Percentiles rank a stretch among this genome's conserved stretches.
Evolutionary conservation across 2,329 filamentous ascomycete genomes (phyloP).

Genomic region (Cladosporium sp.): DNA sequence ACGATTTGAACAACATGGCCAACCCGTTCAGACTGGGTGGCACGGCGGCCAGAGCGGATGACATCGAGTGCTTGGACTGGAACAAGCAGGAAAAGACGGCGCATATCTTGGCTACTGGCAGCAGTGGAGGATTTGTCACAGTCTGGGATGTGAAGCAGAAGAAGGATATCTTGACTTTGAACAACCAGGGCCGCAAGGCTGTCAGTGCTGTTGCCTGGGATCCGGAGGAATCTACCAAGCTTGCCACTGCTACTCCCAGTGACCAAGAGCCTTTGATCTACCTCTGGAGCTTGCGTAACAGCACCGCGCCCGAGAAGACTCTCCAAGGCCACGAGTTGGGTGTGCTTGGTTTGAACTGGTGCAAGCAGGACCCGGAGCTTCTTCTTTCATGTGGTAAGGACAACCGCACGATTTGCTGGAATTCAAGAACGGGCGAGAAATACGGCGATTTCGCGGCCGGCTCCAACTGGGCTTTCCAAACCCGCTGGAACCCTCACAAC

Average conservation of each 20-base stretch:
- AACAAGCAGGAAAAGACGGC: constrained; percentile 81
- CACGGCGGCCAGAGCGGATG: constrained; percentile 80
- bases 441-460: constrained; percentile 94
- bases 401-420: constrained; percentile 93
- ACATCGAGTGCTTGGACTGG: constrained; percentile 96
- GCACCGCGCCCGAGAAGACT: constrained; percentile 84
- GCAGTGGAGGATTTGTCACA: constrained; percentile 88
- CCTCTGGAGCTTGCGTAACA: constrained; percentile 93
- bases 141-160: constrained; percentile 98
- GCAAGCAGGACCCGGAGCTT: constrained; percentile 80
- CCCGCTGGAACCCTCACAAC: constrained; percentile 88
- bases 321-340: constrained; percentile 92
- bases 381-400: constrained; percentile 94
- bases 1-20: constrained; percentile 84
- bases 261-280: constrained; percentile 84
- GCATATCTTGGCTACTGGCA: constrained; percentile 92
- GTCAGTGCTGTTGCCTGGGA: constrained; percentile 98
- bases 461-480: constrained; percentile 99
- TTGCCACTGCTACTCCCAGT: constrained; percentile 85
- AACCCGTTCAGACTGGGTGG: constrained; percentile 88
- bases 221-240: constrained; percentile 84
- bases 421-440: constrained; percentile 80
- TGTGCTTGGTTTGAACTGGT: constrained; percentile 93
- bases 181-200: constrained; percentile 80
- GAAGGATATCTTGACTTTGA: constrained; percentile 92